A percentile compares a stretch with the other conserved stretches of the same genome.
Evolutionary conservation across 2,329 filamentous ascomycete species (phyloP).

Genomic region (Nannizzia gypsea): DNA sequence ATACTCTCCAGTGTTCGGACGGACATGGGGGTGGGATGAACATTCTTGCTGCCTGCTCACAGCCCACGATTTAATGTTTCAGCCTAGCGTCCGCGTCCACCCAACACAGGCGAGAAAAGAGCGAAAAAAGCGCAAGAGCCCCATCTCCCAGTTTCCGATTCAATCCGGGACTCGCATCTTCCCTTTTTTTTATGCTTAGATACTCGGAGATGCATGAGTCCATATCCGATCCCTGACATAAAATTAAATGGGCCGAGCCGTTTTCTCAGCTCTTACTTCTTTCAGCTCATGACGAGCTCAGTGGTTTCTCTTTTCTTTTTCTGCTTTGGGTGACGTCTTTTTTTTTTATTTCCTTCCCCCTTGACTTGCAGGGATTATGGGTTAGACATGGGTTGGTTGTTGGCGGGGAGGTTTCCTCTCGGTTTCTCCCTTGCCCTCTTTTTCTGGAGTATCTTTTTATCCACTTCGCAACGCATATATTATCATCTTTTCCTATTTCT

Average conservation of each 20-base stretch:
- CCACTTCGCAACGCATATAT: not conserved
- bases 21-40: not conserved
- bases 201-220: not conserved
- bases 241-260: not conserved
- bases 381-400: not conserved
- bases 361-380: not conserved
- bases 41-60: not conserved
- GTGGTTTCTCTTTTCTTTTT: not conserved
- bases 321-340: not conserved
- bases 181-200: not conserved
- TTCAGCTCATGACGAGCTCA: not conserved
- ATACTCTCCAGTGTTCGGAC: not conserved
- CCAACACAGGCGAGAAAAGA: not conserved
- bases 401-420: not conserved
- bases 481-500: not conserved
- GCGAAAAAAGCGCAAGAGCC: not conserved
- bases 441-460: not conserved
- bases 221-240: not conserved
- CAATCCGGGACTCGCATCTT: not conserved
- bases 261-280: not conserved
- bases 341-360: not conserved
- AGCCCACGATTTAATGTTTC: slow-evolving; percentile 1
- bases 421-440: not conserved
- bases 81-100: not conserved
- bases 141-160: not conserved